phyloP scores from a whole-genome alignment of 2,329 filamentous ascomycete genomes.

The Aspergillus sojae region DNA sequence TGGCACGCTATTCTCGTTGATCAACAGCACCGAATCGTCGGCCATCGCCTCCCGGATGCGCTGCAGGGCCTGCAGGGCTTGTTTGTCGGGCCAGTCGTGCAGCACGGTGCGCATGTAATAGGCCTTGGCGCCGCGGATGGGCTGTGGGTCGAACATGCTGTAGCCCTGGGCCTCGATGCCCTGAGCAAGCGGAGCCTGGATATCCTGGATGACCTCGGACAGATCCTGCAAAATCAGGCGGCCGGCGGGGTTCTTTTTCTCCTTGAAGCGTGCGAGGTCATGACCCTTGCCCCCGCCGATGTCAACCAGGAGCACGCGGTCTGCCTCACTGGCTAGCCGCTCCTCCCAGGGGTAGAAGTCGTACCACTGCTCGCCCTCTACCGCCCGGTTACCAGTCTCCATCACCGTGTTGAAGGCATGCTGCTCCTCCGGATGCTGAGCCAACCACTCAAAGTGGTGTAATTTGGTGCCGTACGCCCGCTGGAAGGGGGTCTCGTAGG shows the following conservation, averaged over 20 bases:
- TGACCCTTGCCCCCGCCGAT: constrained; percentile 8
- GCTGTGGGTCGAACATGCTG: constrained; percentile 43
- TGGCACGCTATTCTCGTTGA: constrained; percentile 18
- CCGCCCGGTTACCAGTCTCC: constrained; percentile 7
- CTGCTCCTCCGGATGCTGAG: constrained; percentile 19
- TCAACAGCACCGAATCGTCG: constrained; percentile 15
- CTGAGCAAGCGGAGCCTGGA: constrained; percentile 15
- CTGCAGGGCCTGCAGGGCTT: constrained; percentile 11
- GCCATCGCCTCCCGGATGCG: constrained; percentile 20
- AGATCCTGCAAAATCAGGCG: constrained; percentile 8
- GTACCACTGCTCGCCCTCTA: not conserved
- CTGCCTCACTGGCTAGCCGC: not conserved
- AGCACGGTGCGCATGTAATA: constrained; percentile 35
- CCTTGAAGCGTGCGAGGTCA: not conserved
- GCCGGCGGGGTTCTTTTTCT: not conserved
- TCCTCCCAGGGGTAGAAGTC: not conserved
- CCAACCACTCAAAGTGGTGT: constrained; percentile 31
- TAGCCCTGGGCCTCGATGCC: constrained; percentile 1
- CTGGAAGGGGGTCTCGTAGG: constrained; percentile 32
- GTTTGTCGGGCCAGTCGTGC: constrained; percentile 35
- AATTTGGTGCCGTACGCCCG: constrained; percentile 23
- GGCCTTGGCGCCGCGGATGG: constrained; percentile 42
- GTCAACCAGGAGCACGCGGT: constrained; percentile 22
- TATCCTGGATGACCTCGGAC: not conserved
- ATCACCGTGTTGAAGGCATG: constrained; percentile 33